Evolutionary conservation across 2,329 filamentous ascomycete genomes (phyloP).

Genomic region (Neonectria ditissima): DNA sequence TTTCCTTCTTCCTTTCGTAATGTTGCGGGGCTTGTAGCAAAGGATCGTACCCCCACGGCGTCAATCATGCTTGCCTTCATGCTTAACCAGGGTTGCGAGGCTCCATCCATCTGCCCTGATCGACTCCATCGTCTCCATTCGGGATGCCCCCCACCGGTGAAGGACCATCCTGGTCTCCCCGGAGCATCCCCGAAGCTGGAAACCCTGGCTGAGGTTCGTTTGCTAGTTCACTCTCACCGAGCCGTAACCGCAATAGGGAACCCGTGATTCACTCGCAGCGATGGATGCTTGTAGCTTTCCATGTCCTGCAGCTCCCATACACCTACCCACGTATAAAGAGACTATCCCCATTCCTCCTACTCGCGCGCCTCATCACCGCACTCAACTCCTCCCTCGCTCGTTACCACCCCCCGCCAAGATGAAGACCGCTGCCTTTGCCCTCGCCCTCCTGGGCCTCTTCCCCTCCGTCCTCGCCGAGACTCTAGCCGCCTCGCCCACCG

Average conservation of each 20-base stretch:
- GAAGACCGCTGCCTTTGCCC: conserved; percentile 39
- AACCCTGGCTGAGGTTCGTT: background rate
- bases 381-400: conserved; percentile 12
- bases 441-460: conserved; percentile 40
- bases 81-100: conserved; percentile 2
- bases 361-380: conserved; percentile 12
- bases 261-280: conserved; percentile 6
- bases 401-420: conserved; percentile 33
- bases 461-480: conserved; percentile 36
- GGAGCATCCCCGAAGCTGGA: conserved; percentile 1
- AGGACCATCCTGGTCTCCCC: background rate
- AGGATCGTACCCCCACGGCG: background rate
- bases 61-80: conserved; percentile 21
- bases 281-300: background rate
- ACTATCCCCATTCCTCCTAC: background rate
- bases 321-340: conserved; percentile 19
- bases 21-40: conserved; percentile 1
- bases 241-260: conserved; percentile 1
- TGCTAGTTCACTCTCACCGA: background rate
- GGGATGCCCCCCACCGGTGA: conserved; percentile 10
- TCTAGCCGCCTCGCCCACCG: conserved; percentile 39
- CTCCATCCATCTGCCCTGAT: background rate
- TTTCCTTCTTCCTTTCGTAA: too few relatives aligned
- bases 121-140: conserved; percentile 15
- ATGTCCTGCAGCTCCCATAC: conserved; percentile 5